A percentile compares a stretch with the other conserved stretches of the same genome.
Evolutionary conservation across 2,329 filamentous ascomycete species (phyloP).

Genomic region (Penicillium sp.): DNA sequence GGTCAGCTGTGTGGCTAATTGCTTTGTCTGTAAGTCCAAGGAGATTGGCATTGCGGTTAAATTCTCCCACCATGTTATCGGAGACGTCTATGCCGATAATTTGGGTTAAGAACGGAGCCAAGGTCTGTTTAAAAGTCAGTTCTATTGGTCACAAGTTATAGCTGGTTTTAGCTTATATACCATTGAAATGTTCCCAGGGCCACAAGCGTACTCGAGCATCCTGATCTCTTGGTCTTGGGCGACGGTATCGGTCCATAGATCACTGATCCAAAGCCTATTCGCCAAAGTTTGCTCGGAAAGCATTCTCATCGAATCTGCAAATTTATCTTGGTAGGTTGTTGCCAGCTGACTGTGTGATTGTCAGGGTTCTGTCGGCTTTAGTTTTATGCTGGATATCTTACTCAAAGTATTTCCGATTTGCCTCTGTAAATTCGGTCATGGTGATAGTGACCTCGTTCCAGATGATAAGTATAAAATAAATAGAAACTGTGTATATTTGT

Average conservation of each 20-base stretch:
- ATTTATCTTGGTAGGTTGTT: slow-evolving; percentile 58
- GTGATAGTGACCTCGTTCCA: background rate
- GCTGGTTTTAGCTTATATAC: slow-evolving; percentile 37
- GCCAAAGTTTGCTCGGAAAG: slow-evolving; percentile 57
- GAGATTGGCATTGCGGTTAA: slow-evolving; percentile 61
- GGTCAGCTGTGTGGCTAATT: slow-evolving; percentile 59
- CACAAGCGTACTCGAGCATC: slow-evolving; percentile 75
- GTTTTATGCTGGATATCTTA: slow-evolving; percentile 22
- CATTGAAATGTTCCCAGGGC: slow-evolving; percentile 65
- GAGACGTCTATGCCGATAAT: slow-evolving; percentile 70
- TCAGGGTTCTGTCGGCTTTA: background rate
- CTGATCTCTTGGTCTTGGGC: slow-evolving; percentile 40
- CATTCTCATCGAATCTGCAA: slow-evolving; percentile 53
- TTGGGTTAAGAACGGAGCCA: slow-evolving; percentile 63
- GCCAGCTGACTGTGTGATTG: slow-evolving; percentile 49
- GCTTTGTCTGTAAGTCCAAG: slow-evolving; percentile 55
- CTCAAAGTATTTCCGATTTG: slow-evolving; percentile 44
- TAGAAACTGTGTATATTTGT: background rate
- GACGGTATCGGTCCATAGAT: slow-evolving; percentile 49
- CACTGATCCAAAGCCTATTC: slow-evolving; percentile 62
- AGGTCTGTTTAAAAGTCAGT: slow-evolving; percentile 43
- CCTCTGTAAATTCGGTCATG: slow-evolving; percentile 38
- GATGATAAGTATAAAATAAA: background rate
- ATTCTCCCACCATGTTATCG: slow-evolving; percentile 67
- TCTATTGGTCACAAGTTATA: background rate